phyloP scores from a whole-genome alignment of 495 filamentous ascomycete genomes.

The Tuber indicum region DNA sequence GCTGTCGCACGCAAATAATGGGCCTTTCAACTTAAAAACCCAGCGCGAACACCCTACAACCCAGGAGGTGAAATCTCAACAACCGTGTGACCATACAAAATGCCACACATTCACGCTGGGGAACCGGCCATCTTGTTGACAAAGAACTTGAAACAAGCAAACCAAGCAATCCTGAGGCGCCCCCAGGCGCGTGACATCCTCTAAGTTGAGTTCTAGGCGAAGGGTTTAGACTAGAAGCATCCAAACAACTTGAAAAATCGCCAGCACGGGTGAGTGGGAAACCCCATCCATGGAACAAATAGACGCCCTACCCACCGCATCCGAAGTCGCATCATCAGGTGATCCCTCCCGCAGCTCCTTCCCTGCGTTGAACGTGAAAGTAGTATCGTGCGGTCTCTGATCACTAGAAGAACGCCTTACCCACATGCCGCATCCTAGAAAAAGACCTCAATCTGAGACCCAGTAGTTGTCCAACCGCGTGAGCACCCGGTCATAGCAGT shows the following conservation, averaged over 20 bases:
- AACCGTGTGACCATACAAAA: neutral
- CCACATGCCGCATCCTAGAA: neutral
- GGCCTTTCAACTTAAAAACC: neutral
- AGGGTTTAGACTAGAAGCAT: neutral
- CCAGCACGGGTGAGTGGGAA: neutral
- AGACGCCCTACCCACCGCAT: neutral
- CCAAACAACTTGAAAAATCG: neutral
- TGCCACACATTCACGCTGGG: neutral
- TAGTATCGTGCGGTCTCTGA: neutral
- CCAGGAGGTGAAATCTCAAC: neutral
- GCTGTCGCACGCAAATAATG: neutral
- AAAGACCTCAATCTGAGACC: neutral
- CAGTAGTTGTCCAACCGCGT: neutral
- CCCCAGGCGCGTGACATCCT: neutral
- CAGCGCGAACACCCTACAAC: neutral
- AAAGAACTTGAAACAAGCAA: neutral
- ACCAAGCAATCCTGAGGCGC: neutral
- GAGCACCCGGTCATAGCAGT: neutral
- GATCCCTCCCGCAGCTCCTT: neutral
- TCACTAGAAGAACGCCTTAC: neutral
- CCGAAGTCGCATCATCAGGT: neutral
- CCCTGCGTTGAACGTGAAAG: neutral
- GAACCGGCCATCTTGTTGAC: neutral
- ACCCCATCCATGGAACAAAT: neutral
- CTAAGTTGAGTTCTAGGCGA: neutral